Percentiles rank a stretch among this genome's conserved stretches.
Evolutionary conservation across 2,329 filamentous ascomycete species (phyloP).

Genomic region (Dothidotthia symphoricarpi): DNA sequence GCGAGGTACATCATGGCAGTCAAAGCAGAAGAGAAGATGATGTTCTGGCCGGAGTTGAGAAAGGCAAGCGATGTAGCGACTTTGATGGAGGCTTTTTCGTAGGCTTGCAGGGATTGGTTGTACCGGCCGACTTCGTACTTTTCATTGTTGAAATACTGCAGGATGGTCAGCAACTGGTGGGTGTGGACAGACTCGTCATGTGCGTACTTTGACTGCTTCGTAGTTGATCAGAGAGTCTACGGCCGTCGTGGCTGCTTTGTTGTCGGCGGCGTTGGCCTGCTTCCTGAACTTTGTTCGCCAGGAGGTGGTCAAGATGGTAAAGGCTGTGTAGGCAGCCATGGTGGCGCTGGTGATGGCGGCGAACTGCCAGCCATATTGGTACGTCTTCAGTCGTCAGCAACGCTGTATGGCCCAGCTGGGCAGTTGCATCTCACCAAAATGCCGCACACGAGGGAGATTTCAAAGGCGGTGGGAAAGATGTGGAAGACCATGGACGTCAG

Average conservation of each 20-base stretch:
- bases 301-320: constrained; percentile 92
- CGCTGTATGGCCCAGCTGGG: neutral
- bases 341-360: constrained; percentile 85
- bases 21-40: constrained; percentile 92
- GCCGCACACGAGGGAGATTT: constrained; percentile 93
- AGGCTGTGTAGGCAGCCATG: constrained; percentile 93
- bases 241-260: constrained; percentile 89
- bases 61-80: constrained; percentile 90
- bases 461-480: constrained; percentile 85
- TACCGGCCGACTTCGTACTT: constrained; percentile 90
- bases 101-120: constrained; percentile 78
- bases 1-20: constrained; percentile 99
- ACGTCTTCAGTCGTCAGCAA: constrained; percentile 58
- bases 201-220: constrained; percentile 77
- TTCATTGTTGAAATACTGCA: constrained; percentile 92
- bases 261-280: constrained; percentile 93
- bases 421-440: constrained; percentile 61
- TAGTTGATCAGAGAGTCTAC: constrained; percentile 98
- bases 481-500: constrained; percentile 99
- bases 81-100: constrained; percentile 94
- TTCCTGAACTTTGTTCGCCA: constrained; percentile 97
- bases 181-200: neutral
- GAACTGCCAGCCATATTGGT: constrained; percentile 90
- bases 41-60: constrained; percentile 90
- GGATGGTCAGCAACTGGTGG: neutral